Conservation (phyloP, 345 rosid genomes). For the Alliaria petiolata region DNA sequence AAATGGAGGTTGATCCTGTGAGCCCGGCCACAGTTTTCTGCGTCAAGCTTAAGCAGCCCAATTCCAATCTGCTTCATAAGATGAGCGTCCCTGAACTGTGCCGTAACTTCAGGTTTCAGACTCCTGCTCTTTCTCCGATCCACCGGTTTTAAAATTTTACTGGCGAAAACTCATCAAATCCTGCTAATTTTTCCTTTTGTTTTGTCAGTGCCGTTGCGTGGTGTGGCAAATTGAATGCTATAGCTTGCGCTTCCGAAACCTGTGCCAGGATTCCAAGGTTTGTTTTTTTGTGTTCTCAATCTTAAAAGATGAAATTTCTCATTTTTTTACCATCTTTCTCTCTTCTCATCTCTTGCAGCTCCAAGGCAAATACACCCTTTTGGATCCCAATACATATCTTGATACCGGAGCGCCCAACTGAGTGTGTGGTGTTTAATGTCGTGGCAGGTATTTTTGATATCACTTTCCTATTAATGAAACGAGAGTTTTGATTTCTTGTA, state of each 20-base stretch:
- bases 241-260: slow-evolving; percentile 98
- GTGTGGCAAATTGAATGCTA: slow-evolving; percentile 99
- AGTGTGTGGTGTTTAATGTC: slow-evolving; percentile 85
- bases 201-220: slow-evolving; percentile 87
- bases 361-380: slow-evolving; percentile 84
- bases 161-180: neutral
- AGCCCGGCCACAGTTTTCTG: slow-evolving; percentile 86
- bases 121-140: neutral
- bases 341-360: slow-evolving; percentile 44
- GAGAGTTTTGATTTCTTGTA: neutral
- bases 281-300: neutral
- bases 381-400: slow-evolving; percentile 98
- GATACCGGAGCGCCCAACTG: slow-evolving; percentile 96
- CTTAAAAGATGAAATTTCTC: neutral
- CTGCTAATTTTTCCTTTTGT: neutral
- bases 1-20: slow-evolving; percentile 74
- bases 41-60: slow-evolving; percentile 82
- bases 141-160: neutral
- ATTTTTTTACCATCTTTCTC: neutral
- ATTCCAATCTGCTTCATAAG: slow-evolving; percentile 77
- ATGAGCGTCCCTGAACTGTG: slow-evolving; percentile 91
- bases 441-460: slow-evolving; percentile 66
- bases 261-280: slow-evolving; percentile 98
- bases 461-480: neutral
- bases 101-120: slow-evolving; percentile 74